Evolutionary conservation across 2,329 filamentous ascomycete species (phyloP), one percentile per base, ranked within the genome.

Genomic region (Colletotrichum tabaci): DNA sequence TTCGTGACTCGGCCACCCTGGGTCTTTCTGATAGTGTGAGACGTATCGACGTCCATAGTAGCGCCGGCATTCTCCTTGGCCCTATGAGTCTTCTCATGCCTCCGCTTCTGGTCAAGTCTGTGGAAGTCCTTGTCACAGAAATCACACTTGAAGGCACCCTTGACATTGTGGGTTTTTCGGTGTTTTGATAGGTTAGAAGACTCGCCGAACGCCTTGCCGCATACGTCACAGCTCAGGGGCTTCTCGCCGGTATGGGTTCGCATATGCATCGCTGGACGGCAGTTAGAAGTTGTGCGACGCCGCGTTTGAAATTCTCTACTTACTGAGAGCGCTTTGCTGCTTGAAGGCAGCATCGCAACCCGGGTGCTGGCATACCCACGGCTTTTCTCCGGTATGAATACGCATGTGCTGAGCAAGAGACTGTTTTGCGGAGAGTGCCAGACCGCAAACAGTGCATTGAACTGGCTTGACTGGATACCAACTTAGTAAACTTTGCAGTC

Each of bases 151-250:
- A 87, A 86, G 46, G 84, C 82, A 7, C 87, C 87, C 66, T 85
- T 85, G 44, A 85, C 81, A 16, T 87, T 86, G 74, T 92, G 90
- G 9, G 86, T 92, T 73, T 89, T 88, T 61, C 87, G 86, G 76
- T 92, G 90, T 75, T 92, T 92, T 61, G 90, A 89, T 21, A 92
- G 81, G 75, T 92, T 92, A 4, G 90, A 92, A 0, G 90, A 92
- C 77, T 92, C 90, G 71, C 88, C 86, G 76, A 92, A 92, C 12
- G 80, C 81, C 76, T 89, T 90, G 56, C 84, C 84, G 74, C 90
- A 92, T 38, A 87, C 82, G 1, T 88, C 85, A 73, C 90, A 92
- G 55, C 83, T 80, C 0, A 92, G 80, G 0, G 90, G 90, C 76
- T 92, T 92, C 57, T 89, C 86, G 52, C 90, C 89, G 0, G 91